These are phyloP conservation scores for Trichoderma atroviride DNA, from an alignment of 2,329 filamentous ascomycete genomes.

Conservation along the genomic window DNA sequence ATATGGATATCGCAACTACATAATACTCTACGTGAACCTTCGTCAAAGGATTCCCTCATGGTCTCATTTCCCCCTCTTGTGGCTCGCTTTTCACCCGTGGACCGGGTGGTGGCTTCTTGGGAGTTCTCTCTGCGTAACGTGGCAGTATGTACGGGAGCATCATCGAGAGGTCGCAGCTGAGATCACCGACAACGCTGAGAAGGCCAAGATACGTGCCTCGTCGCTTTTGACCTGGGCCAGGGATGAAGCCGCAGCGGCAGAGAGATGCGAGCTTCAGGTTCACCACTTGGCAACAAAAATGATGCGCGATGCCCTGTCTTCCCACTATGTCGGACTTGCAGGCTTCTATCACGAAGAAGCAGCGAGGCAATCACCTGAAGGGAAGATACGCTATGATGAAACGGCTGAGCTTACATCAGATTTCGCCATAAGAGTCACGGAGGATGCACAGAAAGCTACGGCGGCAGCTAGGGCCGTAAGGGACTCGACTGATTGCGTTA, in stretches of 20 bases:
- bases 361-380: background rate
- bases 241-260: background rate
- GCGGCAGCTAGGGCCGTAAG: background rate
- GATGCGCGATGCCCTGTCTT: background rate
- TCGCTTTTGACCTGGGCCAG: background rate
- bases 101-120: background rate
- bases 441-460: background rate
- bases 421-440: background rate
- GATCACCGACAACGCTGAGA: background rate
- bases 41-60: background rate
- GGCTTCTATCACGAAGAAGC: background rate
- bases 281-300: background rate
- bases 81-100: background rate
- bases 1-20: background rate
- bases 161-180: background rate
- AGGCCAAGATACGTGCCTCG: background rate
- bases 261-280: background rate
- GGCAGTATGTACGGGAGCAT: background rate
- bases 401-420: background rate
- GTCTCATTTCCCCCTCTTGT: background rate
- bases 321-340: background rate
- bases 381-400: background rate
- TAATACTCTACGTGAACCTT: background rate
- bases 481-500: background rate
- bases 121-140: background rate